Percentiles rank a stretch among this genome's conserved stretches.
These are phyloP conservation scores for Heliosperma pusillum DNA, from an alignment of 148 eudicot species.

Conservation along the genomic window DNA sequence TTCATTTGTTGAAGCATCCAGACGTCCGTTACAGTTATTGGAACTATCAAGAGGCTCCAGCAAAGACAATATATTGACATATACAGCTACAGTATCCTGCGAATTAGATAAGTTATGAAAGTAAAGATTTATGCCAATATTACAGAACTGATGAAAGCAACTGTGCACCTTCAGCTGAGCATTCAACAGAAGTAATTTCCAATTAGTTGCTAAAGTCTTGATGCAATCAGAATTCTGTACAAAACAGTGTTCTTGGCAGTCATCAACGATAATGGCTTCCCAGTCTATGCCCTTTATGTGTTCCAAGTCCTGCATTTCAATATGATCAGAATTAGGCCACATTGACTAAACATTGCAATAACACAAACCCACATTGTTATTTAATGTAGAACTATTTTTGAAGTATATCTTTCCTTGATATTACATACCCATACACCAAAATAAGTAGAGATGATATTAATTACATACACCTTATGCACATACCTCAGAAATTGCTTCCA, in stretches of 20 bases:
- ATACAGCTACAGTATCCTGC: slow-evolving; percentile 59
- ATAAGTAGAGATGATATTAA: neutral
- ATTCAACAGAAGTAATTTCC: slow-evolving; percentile 52
- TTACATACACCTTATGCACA: neutral
- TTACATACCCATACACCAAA: neutral
- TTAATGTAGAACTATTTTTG: neutral
- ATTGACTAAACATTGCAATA: neutral
- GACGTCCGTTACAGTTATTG: slow-evolving; percentile 13
- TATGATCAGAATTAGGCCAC: slow-evolving; percentile 1
- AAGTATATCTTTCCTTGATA: neutral
- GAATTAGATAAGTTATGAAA: slow-evolving; percentile 15
- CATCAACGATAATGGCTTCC: slow-evolving; percentile 69
- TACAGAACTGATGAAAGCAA: slow-evolving; percentile 3
- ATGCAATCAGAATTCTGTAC: slow-evolving; percentile 37
- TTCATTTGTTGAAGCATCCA: slow-evolving; percentile 18
- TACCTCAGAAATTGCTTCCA: slow-evolving; percentile 48
- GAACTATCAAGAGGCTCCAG: slow-evolving; percentile 36
- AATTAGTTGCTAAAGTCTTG: slow-evolving; percentile 38
- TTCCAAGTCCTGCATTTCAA: slow-evolving; percentile 51
- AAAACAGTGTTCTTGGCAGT: slow-evolving; percentile 38
- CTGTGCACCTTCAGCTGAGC: slow-evolving; percentile 45
- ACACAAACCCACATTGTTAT: neutral
- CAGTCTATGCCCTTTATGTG: slow-evolving; percentile 43
- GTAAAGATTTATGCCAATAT: neutral
- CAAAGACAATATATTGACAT: slow-evolving; percentile 41